A percentile compares a stretch with the other conserved stretches of the same genome.
phyloP scores from a whole-genome alignment of 495 filamentous ascomycete species.

The Penicillium tannophilum region DNA sequence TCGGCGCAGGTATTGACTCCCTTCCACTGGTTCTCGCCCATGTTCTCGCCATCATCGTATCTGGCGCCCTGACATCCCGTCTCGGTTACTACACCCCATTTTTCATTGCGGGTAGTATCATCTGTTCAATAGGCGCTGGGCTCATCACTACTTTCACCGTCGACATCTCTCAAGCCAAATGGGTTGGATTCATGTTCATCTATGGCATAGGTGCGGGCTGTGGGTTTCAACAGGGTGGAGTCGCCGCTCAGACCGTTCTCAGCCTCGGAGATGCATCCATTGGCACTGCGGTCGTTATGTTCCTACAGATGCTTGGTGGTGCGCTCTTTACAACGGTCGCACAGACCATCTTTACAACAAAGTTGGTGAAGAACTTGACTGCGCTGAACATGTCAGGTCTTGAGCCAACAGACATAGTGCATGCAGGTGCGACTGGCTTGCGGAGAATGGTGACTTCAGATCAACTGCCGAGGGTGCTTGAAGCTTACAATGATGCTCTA shows the following conservation, averaged over 20 bases:
- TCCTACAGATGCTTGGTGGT: slow-evolving; percentile 42
- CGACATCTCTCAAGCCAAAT: slow-evolving; percentile 23
- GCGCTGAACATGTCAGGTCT: background rate
- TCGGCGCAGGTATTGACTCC: slow-evolving; percentile 31
- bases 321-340: slow-evolving; percentile 40
- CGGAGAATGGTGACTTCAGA: background rate
- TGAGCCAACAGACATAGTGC: background rate
- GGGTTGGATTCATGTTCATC: slow-evolving; percentile 41
- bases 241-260: slow-evolving; percentile 44
- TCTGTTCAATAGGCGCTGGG: slow-evolving; percentile 36
- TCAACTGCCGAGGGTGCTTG: slow-evolving; percentile 29
- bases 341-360: slow-evolving; percentile 35
- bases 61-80: slow-evolving; percentile 10
- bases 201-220: slow-evolving; percentile 41
- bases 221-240: slow-evolving; percentile 35
- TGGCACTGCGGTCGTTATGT: slow-evolving; percentile 42
- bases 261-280: slow-evolving; percentile 35
- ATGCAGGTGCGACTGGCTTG: slow-evolving; percentile 3
- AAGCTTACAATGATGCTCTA: slow-evolving; percentile 57
- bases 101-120: slow-evolving; percentile 29
- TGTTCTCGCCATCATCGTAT: slow-evolving; percentile 26
- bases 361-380: slow-evolving; percentile 13
- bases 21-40: slow-evolving; percentile 10
- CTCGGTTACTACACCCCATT: slow-evolving; percentile 46
- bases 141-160: slow-evolving; percentile 33